These are phyloP conservation scores for Scedosporium boydii DNA, from an alignment of 2,329 filamentous ascomycete genomes.

Conservation along the genomic window DNA sequence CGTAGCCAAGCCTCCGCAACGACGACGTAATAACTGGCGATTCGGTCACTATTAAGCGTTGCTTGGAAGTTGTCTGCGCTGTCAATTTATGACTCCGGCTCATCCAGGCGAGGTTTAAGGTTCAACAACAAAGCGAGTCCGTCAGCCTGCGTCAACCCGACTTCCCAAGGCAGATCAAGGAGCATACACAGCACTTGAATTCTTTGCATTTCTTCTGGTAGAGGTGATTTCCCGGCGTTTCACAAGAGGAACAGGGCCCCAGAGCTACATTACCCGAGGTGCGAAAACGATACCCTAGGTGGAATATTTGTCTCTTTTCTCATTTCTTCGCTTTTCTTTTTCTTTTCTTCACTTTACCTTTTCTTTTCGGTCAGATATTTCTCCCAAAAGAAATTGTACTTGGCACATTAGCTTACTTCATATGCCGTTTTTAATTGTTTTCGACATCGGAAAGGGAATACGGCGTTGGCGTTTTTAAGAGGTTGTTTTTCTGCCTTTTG, in stretches of 20 bases:
- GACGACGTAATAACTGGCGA: slow-evolving; percentile 15
- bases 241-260: background rate
- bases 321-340: slow-evolving; percentile 5
- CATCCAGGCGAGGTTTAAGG: too few relatives aligned
- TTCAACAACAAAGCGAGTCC: too few relatives aligned
- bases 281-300: slow-evolving; percentile 2
- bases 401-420: background rate
- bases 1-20: slow-evolving; percentile 7
- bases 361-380: background rate
- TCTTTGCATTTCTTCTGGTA: background rate
- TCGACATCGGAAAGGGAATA: background rate
- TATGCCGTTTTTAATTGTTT: background rate
- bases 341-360: slow-evolving; percentile 9
- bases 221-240: background rate
- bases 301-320: background rate
- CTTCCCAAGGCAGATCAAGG: background rate
- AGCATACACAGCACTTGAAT: background rate
- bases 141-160: too few relatives aligned
- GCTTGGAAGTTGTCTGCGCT: too few relatives aligned
- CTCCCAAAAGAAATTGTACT: too few relatives aligned
- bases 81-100: too few relatives aligned
- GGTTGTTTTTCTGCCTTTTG: too few relatives aligned
- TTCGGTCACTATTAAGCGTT: slow-evolving; percentile 10
- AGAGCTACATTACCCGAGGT: background rate
- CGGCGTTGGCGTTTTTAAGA: too few relatives aligned